Conservation (phyloP, 768 basidiomycete species). For the Coprinopsis marcescibilis region DNA sequence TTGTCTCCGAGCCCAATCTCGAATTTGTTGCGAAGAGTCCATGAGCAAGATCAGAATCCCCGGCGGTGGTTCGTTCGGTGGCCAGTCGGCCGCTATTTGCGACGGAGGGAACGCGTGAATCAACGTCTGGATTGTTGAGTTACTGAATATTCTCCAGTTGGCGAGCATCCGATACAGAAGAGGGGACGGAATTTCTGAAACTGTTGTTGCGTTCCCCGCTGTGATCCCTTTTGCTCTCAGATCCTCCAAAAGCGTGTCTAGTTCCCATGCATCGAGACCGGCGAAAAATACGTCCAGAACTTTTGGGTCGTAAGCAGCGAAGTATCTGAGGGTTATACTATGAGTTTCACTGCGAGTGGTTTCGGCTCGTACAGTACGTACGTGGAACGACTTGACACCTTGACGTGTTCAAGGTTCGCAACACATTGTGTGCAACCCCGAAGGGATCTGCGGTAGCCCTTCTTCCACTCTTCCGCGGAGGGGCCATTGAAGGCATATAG, state of each 20-base stretch:
- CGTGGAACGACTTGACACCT: constrained; percentile 62
- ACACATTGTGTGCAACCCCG: constrained; percentile 67
- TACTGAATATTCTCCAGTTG: constrained; percentile 52
- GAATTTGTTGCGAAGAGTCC: constrained; percentile 40
- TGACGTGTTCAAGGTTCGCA: constrained; percentile 56
- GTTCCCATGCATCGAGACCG: constrained; percentile 65
- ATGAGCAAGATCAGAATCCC: constrained; percentile 56
- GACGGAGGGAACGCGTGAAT: constrained; percentile 34
- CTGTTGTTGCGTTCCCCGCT: constrained; percentile 16
- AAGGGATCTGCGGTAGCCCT: constrained; percentile 48
- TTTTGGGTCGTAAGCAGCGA: constrained; percentile 55
- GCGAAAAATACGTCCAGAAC: constrained; percentile 53
- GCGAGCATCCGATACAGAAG: constrained; percentile 57
- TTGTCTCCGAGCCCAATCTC: constrained; percentile 56
- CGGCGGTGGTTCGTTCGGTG: constrained; percentile 51
- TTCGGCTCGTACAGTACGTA: constrained; percentile 31
- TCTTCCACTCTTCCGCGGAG: constrained; percentile 60
- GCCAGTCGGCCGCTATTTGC: constrained; percentile 43
- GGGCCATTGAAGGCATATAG: constrained; percentile 70
- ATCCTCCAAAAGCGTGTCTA: constrained; percentile 42
- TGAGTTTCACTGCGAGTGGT: constrained; percentile 12
- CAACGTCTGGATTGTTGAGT: constrained; percentile 39
- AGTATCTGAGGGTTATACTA: constrained; percentile 60
- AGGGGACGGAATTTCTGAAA: constrained; percentile 43
- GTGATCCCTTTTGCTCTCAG: constrained; percentile 29